Percentiles rank a stretch among this genome's conserved stretches.
Conservation (phyloP, 257 asterid genomes). For the Cynanchum wilfordii region DNA sequence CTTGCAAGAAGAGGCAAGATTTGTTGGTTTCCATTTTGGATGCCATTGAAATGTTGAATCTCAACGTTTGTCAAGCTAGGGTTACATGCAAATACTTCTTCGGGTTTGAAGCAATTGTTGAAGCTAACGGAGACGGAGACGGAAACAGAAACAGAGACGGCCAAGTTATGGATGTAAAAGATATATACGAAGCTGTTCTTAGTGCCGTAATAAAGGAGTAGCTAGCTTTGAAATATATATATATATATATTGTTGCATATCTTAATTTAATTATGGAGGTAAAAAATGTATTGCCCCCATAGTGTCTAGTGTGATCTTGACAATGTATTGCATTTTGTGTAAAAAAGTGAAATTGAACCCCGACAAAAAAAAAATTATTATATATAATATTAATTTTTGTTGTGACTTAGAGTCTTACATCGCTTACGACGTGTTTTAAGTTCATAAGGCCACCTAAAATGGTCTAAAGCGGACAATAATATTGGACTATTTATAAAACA, state of each 20-base stretch:
- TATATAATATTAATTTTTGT: no score
- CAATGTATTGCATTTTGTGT: neutral
- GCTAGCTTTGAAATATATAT: neutral
- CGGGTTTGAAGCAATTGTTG: conserved; percentile 62
- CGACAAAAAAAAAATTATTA: no score
- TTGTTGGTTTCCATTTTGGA: conserved; percentile 47
- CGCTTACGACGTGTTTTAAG: no score
- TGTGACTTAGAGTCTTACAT: no score
- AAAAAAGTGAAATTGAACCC: neutral
- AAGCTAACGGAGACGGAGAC: conserved; percentile 21
- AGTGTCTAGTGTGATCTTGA: no score
- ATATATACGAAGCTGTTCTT: conserved; percentile 37
- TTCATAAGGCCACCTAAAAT: no score
- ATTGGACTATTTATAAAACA: no score
- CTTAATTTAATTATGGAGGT: no score
- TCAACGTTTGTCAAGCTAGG: conserved; percentile 43
- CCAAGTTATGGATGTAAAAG: conserved; percentile 25
- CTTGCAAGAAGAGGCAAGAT: conserved; percentile 55
- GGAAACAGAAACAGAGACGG: conserved; percentile 13
- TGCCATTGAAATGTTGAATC: conserved; percentile 50
- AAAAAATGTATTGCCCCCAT: no score
- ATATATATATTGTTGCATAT: no score
- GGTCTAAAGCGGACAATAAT: no score
- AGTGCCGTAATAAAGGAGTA: conserved; percentile 31
- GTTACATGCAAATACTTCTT: conserved; percentile 45